These are phyloP conservation scores for Lentinula novae-zelandiae DNA, from an alignment of 1,284 basidiomycete genomes.

Conservation along the genomic window DNA sequence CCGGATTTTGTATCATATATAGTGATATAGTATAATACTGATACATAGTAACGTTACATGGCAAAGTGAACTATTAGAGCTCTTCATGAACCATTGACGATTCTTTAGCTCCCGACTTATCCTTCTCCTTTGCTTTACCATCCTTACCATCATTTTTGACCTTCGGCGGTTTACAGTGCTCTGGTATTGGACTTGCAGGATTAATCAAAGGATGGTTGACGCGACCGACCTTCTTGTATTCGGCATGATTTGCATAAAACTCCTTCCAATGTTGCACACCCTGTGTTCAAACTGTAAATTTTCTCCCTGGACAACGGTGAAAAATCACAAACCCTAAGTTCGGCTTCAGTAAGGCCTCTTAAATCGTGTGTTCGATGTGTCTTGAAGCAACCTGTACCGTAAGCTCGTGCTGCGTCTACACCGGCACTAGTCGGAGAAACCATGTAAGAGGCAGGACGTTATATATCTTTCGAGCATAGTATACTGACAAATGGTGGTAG, in stretches of 20 bases:
- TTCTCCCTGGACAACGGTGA: conserved; percentile 5
- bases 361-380: conserved; percentile 88
- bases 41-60: conserved; percentile 11
- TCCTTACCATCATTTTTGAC: conserved; percentile 20
- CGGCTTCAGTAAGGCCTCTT: conserved; percentile 71
- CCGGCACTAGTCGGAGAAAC: conserved; percentile 60
- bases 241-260: conserved; percentile 80
- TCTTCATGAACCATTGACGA: conserved; percentile 18
- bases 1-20: not conserved
- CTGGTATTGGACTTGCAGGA: conserved; percentile 75
- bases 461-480: not conserved
- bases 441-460: not conserved
- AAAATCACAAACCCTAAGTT: conserved; percentile 56
- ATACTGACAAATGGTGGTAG: conserved; percentile 76
- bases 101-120: conserved; percentile 5
- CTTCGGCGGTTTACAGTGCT: conserved; percentile 71
- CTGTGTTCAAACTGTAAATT: conserved; percentile 34
- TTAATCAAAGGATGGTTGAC: conserved; percentile 77
- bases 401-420: conserved; percentile 83
- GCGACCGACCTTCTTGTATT: conserved; percentile 74
- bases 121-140: conserved; percentile 18
- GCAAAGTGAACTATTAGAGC: conserved; percentile 5
- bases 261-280: conserved; percentile 82
- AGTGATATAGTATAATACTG: not conserved
- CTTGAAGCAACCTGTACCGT: conserved; percentile 90